Percentiles rank a stretch among this genome's conserved stretches.
Evolutionary conservation across 768 basidiomycete species (phyloP).

Genomic region (Pisolithus sp.): DNA sequence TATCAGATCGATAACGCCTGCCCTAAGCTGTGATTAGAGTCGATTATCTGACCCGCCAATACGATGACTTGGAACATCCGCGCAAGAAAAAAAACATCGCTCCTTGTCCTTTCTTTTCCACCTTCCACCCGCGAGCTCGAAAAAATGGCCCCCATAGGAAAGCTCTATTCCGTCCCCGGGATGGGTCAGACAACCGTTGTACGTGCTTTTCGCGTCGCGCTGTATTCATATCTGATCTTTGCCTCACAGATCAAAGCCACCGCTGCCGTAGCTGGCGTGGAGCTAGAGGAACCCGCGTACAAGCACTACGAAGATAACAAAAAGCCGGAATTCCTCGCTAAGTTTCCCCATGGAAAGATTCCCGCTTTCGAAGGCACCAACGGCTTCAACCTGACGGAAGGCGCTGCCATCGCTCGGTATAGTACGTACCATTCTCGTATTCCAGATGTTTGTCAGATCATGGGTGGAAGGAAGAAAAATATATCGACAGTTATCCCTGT

Average conservation of each 20-base stretch:
- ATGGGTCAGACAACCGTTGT: slow-evolving; percentile 46
- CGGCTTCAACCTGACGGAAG: slow-evolving; percentile 77
- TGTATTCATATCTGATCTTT: slow-evolving; percentile 7
- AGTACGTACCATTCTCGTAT: slow-evolving; percentile 49
- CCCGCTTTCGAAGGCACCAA: slow-evolving; percentile 74
- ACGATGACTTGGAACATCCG: slow-evolving; percentile 13
- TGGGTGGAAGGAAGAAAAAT: slow-evolving; percentile 18
- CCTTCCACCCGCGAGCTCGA: slow-evolving; percentile 17
- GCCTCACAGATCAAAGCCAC: slow-evolving; percentile 43
- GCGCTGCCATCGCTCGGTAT: slow-evolving; percentile 77
- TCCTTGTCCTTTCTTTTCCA: slow-evolving; percentile 12
- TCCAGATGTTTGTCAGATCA: slow-evolving; percentile 4
- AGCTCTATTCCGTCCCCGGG: slow-evolving; percentile 47
- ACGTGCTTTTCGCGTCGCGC: slow-evolving; percentile 3
- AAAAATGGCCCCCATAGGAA: slow-evolving; percentile 56
- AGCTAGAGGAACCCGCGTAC: slow-evolving; percentile 49
- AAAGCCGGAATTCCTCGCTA: slow-evolving; percentile 60
- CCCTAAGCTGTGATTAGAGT: slow-evolving; percentile 7
- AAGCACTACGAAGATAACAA: slow-evolving; percentile 61
- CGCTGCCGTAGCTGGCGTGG: slow-evolving; percentile 55
- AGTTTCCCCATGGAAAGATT: slow-evolving; percentile 80
- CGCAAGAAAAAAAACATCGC: slow-evolving; percentile 3
- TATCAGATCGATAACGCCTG: slow-evolving; percentile 26
- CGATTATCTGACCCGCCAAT: slow-evolving; percentile 8
- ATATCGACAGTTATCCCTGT: slow-evolving; percentile 67